A percentile compares a stretch with the other conserved stretches of the same genome.
Conservation (phyloP, 768 basidiomycete genomes). For the Suillus cothurnatus region DNA sequence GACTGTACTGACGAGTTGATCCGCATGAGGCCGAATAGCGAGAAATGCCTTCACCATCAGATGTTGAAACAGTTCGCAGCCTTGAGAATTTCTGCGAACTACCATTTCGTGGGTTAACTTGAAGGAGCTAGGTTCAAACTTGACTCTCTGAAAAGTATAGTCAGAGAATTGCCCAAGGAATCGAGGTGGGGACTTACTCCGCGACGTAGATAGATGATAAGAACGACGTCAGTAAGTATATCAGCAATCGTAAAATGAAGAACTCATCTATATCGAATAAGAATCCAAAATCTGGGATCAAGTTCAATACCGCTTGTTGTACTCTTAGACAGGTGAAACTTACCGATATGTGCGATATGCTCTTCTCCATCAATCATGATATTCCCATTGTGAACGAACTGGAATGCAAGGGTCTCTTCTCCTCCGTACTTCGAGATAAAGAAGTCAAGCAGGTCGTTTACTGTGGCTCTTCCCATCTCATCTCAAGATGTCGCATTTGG, state of each 20-base stretch:
- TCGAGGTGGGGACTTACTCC: slow-evolving; percentile 47
- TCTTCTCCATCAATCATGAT: too few relatives aligned
- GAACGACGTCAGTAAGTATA: slow-evolving; percentile 28
- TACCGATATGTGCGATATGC: too few relatives aligned
- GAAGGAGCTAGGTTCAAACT: slow-evolving; percentile 98
- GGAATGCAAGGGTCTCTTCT: slow-evolving; percentile 86
- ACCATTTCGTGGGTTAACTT: slow-evolving; percentile 99
- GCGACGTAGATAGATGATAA: slow-evolving; percentile 45
- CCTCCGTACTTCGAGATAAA: slow-evolving; percentile 93
- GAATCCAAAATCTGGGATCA: slow-evolving; percentile 89
- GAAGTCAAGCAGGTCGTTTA: slow-evolving; percentile 94
- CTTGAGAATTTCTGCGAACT: slow-evolving; percentile 83
- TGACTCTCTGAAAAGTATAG: slow-evolving; percentile 71
- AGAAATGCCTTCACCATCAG: slow-evolving; percentile 96
- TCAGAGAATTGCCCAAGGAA: slow-evolving; percentile 1
- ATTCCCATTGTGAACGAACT: slow-evolving; percentile 57
- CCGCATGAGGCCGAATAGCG: slow-evolving; percentile 90
- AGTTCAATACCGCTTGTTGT: too few relatives aligned
- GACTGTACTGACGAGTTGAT: slow-evolving; percentile 85
- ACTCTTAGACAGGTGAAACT: too few relatives aligned
- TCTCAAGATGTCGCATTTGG: slow-evolving; percentile 97
- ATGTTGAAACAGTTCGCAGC: slow-evolving; percentile 91
- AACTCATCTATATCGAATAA: slow-evolving; percentile 97
- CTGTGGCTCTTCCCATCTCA: slow-evolving; percentile 98
- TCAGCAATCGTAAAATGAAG: slow-evolving; percentile 7